Conservation (phyloP, 805 yeast species). For the Wickerhamomyces bovis region DNA sequence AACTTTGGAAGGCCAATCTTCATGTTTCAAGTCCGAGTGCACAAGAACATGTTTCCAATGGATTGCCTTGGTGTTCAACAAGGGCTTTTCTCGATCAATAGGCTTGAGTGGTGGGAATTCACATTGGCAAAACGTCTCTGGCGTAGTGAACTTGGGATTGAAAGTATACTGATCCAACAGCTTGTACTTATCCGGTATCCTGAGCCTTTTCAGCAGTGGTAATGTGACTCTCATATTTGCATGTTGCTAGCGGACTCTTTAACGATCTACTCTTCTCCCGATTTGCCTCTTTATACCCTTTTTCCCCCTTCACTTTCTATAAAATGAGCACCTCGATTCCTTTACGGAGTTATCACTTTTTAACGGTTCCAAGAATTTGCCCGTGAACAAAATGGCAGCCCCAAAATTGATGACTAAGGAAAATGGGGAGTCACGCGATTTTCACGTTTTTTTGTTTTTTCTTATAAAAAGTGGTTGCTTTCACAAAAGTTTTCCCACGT, state of each 20-base stretch:
- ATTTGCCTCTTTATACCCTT: background rate
- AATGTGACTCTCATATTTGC: constrained; percentile 11
- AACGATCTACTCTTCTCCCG: background rate
- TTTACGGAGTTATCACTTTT: background rate
- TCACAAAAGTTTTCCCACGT: constrained; percentile 20
- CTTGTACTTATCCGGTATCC: constrained; percentile 13
- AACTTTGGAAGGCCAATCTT: constrained; percentile 37
- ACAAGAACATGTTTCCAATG: constrained; percentile 54
- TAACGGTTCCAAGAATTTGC: background rate
- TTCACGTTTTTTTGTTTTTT: background rate
- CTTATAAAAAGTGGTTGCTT: constrained; percentile 1
- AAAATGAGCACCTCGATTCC: no score
- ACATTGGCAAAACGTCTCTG: constrained; percentile 42
- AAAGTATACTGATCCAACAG: constrained; percentile 14
- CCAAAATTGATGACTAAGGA: no score
- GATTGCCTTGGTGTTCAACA: constrained; percentile 42
- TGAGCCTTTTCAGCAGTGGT: constrained; percentile 1
- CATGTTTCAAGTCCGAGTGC: constrained; percentile 36
- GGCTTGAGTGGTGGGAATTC: constrained; percentile 37
- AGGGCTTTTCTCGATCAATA: constrained; percentile 32
- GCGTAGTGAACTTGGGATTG: constrained; percentile 9
- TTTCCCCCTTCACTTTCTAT: no score
- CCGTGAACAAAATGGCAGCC: background rate
- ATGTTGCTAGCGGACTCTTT: background rate
- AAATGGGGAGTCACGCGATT: constrained; percentile 1